Conservation (phyloP, 169 alveolate species). For the Miamiensis avidus region DNA sequence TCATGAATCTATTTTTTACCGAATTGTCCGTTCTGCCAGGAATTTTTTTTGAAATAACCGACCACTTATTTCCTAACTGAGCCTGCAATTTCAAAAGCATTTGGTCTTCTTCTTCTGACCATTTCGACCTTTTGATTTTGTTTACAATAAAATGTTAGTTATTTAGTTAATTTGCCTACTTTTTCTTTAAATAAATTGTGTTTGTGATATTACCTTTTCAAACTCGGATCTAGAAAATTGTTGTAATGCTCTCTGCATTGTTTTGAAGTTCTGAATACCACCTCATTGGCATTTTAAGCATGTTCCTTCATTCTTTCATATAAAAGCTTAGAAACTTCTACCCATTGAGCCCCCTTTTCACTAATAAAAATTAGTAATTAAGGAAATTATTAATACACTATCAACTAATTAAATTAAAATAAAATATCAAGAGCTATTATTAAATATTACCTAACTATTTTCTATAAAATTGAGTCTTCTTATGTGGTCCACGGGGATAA, state of each 20-base stretch:
- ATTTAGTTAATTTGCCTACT: background rate
- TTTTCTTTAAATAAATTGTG: no score
- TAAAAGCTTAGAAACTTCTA: slow-evolving; percentile 6
- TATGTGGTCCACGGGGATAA: slow-evolving; percentile 16
- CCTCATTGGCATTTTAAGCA: background rate
- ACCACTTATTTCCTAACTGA: background rate
- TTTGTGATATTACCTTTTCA: background rate
- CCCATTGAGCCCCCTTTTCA: slow-evolving; percentile 24
- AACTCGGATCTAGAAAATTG: slow-evolving; percentile 12
- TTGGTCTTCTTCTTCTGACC: background rate
- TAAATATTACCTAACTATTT: background rate
- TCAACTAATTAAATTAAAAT: no score
- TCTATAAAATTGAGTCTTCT: slow-evolving; percentile 6
- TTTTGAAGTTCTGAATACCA: slow-evolving; percentile 15
- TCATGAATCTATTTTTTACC: background rate
- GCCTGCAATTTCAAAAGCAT: no score
- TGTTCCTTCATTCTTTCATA: background rate
- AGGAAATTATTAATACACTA: no score
- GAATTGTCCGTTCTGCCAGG: background rate
- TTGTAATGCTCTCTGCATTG: slow-evolving; percentile 30
- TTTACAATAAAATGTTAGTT: no score
- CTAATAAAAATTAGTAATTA: background rate
- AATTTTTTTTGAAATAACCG: background rate
- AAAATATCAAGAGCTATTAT: no score
- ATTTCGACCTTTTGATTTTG: background rate